phyloP scores from a whole-genome alignment of 306 rosid species.

The Notholithocarpus densiflorus region DNA sequence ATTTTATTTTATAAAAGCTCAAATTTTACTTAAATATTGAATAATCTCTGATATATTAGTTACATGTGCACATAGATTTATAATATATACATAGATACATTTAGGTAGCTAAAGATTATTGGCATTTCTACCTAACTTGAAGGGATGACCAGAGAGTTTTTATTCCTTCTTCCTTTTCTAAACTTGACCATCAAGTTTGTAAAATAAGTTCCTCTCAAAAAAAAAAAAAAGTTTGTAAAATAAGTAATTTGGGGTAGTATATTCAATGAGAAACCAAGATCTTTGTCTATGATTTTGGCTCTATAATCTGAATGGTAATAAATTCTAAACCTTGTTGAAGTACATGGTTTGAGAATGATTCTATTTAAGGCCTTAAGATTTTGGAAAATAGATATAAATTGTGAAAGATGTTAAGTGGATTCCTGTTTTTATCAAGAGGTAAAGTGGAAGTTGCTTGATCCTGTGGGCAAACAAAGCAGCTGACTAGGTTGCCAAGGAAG shows the following conservation, averaged over 20 bases:
- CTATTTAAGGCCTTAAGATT: not conserved
- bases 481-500: not conserved
- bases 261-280: not conserved
- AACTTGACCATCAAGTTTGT: not conserved
- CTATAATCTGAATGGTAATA: not conserved
- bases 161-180: too few species aligned
- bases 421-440: not conserved
- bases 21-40: too few species aligned
- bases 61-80: too few species aligned
- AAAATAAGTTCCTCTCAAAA: not conserved
- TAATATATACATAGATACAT: too few species aligned
- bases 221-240: not conserved
- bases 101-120: too few species aligned
- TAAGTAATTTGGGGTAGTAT: not conserved
- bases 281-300: not conserved
- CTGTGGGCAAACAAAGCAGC: not conserved
- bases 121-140: too few species aligned
- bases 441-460: not conserved
- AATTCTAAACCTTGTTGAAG: not conserved
- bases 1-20: too few species aligned
- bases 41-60: too few species aligned
- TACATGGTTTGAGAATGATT: not conserved
- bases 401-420: not conserved
- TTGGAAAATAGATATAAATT: not conserved
- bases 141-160: too few species aligned